Evolutionary conservation across 2,329 filamentous ascomycete genomes (phyloP), one percentile per base, ranked within the genome.

Genomic region (Fusarium graminum): DNA sequence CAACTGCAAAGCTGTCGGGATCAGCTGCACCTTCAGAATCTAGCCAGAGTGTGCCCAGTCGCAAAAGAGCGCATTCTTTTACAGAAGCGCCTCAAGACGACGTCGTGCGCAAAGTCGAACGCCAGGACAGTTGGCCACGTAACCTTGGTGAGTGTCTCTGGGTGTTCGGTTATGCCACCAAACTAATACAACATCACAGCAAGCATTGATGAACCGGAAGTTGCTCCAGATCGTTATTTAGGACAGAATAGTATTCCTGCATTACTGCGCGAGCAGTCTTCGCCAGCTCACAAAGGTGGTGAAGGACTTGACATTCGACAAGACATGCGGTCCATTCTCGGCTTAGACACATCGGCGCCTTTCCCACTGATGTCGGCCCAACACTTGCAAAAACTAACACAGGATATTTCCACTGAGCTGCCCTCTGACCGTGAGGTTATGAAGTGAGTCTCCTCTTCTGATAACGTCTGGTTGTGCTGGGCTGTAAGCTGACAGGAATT

Each of bases 201-300:
- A 60, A 76, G 73, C 46, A 72, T 81, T 46, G 83, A 84, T 57
- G 86, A 89, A 56, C 79, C 83, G 26, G 86, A 89, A 50, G 79
- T 81, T 52, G 84, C 86, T 58, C 80, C 82, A 46, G 84, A 87
- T 44, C 82, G 88, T 40, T 90, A 89, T 74, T 81, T 90, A 32
- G 88, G 88, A 28, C 86, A 90, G 72, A 90, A 90, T 75, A 89
- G 87, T 73, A 90, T 90, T 53, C 87, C 88, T 9, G 88, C 86
- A n/a, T 77, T 90, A 34, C 78, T 90, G 38, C 82, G 86, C 59
- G 87, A 90, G 71, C 87, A 89, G 72, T 83, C 85, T 4, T 83
- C 84, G 4, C 78, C 83, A 38, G 83, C 80, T 63, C 82, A 85
- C 53, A 82, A 83, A 58, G 81, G 81, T 57, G 81, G 81, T 55